Base-by-base conservation (phyloP, 2,329 filamentous ascomycete genomes). In the Chaetoscypha palmicola region DNA sequence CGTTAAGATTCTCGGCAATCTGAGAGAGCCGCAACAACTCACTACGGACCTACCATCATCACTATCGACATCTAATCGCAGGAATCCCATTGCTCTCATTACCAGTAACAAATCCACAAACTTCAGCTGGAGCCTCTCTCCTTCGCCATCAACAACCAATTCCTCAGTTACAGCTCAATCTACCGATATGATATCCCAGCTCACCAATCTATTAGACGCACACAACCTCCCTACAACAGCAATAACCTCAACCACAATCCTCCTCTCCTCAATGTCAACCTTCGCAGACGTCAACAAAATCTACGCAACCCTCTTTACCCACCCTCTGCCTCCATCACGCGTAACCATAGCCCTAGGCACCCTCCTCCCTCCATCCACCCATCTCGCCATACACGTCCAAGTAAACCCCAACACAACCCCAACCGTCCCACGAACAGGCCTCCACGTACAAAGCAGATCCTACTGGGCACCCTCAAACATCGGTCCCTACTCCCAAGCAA, bases 391-490 rank as follows among this genome's bases (percentile, higher is more conserved):
- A 39, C 73, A 81, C 47, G 75, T 82, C 41, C 66, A 86, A 12
- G 74, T 91, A 49, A 70, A 73, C 52, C 61, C 77, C 30, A 67
- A 19, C 8, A 22, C 14, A 16, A 17, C 14, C 16, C 23, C 38
- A 20, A 12, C 28, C 17, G 11, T 12, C 28, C 23, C 62, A 67
- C 45, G 85, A 65, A 70, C 73, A 40, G 78, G 77, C 0, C 73
- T 97, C 1, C 92, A 98, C 62, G 90, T 98, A 4, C 92, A 97
- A 65, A 90, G 86, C 3, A 73, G 86, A 30, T 94, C 88, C 9
- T 97, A 97, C 70, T 98, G 92, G 92, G 92, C 92, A 0, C 92
- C 92, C 0, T 91, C 92, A 16, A 97, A 97, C 59, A 97, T 98
- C 42, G 92, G 92, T 0, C 92, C 92, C 0, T 97, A 97, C 64